Percentiles rank a stretch among this genome's conserved stretches.
phyloP scores from a whole-genome alignment of 78 protist genomes.

The Mantamonas sphyraenae region DNA sequence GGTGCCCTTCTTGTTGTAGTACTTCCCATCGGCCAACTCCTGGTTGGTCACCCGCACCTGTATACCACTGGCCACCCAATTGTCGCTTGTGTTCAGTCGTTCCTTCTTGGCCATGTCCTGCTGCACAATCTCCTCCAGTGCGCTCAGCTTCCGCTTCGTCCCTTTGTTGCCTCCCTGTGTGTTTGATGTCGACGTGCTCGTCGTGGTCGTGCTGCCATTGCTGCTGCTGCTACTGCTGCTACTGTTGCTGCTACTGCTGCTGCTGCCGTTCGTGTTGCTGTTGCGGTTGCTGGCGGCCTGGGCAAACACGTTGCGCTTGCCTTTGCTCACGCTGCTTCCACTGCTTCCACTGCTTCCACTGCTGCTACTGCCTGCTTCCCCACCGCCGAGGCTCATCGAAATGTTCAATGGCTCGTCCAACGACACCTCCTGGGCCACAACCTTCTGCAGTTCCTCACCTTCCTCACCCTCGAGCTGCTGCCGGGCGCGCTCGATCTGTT shows the following conservation, averaged over 20 bases:
- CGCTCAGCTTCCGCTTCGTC: no score
- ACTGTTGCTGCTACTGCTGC: background rate
- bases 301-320: background rate
- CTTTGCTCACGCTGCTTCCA: background rate
- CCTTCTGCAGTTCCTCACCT: no score
- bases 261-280: background rate
- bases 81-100: no score
- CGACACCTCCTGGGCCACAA: background rate
- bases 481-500: background rate
- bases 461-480: no score
- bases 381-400: background rate
- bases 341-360: background rate
- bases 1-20: slow-evolving; percentile 42
- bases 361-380: no score
- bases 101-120: no score
- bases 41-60: slow-evolving; percentile 23
- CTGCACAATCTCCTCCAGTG: no score
- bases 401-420: background rate
- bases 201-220: background rate
- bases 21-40: slow-evolving; percentile 12
- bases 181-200: background rate
- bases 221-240: background rate
- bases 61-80: no score
- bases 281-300: background rate
- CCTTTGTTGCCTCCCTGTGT: background rate